phyloP scores from a whole-genome alignment of 352 stramenopile species.

The Globisporangium iwayamae region DNA sequence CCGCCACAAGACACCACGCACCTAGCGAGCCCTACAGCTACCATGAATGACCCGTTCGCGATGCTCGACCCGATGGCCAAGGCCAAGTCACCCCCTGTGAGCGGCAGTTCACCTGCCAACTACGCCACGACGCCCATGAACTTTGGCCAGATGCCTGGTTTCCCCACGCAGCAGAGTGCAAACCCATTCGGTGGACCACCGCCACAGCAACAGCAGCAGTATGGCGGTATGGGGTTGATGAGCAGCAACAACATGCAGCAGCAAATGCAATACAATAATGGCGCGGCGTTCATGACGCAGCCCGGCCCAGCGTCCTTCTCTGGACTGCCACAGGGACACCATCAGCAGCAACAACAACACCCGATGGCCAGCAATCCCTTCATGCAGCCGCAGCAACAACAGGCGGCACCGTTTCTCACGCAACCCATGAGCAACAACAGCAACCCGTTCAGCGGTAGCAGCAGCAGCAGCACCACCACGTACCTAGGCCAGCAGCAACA shows the following conservation, averaged over 20 bases:
- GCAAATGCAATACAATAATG: slow-evolving; percentile 27
- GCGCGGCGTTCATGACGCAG: slow-evolving; percentile 66
- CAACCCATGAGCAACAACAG: slow-evolving; percentile 58
- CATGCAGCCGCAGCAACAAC: slow-evolving; percentile 25
- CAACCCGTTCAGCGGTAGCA: slow-evolving; percentile 23
- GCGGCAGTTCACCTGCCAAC: slow-evolving; percentile 7
- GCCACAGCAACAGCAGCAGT: slow-evolving; percentile 17
- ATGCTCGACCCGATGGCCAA: slow-evolving; percentile 51
- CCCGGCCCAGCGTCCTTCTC: slow-evolving; percentile 39
- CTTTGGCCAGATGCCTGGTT: slow-evolving; percentile 19
- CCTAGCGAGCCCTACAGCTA: not conserved
- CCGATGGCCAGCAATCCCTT: slow-evolving; percentile 13
- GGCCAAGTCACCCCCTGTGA: slow-evolving; percentile 21
- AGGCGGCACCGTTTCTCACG: slow-evolving; percentile 33
- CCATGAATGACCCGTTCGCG: slow-evolving; percentile 69
- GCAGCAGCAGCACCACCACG: not conserved
- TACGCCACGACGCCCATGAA: slow-evolving; percentile 24
- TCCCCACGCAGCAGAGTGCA: slow-evolving; percentile 16
- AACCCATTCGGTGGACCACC: slow-evolving; percentile 36
- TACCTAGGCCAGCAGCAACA: slow-evolving; percentile 18
- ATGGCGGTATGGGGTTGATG: slow-evolving; percentile 23
- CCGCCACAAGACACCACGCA: not conserved
- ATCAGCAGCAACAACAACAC: slow-evolving; percentile 22
- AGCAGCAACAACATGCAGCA: slow-evolving; percentile 21
- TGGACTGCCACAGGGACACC: slow-evolving; percentile 24